Percentiles rank a stretch among this genome's conserved stretches.
Evolutionary conservation across 2,329 filamentous ascomycete genomes (phyloP).

Genomic region (Arthrobotrys musiformis): DNA sequence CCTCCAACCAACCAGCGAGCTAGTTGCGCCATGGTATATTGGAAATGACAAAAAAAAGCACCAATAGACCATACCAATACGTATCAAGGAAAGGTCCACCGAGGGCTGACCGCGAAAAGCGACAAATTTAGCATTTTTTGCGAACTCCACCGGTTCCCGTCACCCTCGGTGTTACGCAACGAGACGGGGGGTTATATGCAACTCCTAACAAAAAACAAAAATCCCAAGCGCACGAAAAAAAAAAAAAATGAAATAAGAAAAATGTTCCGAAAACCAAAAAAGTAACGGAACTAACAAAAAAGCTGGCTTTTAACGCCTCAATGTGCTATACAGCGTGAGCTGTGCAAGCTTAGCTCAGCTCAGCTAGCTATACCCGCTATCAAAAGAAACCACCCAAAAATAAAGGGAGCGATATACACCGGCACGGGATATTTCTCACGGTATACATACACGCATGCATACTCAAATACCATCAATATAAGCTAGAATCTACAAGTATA

Average conservation of each 20-base stretch:
- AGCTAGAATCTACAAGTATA: background rate
- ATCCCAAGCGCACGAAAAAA: background rate
- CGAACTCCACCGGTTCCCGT: background rate
- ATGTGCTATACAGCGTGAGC: background rate
- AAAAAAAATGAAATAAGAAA: background rate
- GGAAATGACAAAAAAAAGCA: background rate
- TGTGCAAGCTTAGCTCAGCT: background rate
- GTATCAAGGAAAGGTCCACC: too few species aligned
- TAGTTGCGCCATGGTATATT: slow-evolving; percentile 7
- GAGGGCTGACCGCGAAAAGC: too few species aligned
- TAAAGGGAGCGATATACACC: slow-evolving; percentile 1
- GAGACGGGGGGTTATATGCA: slow-evolving; percentile 36
- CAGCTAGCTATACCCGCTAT: too few species aligned
- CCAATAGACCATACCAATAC: too few species aligned
- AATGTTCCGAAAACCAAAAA: too few species aligned
- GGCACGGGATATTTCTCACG: slow-evolving; percentile 16
- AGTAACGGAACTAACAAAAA: too few species aligned
- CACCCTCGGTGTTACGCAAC: slow-evolving; percentile 31
- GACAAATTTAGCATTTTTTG: slow-evolving; percentile 8
- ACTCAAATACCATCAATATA: background rate
- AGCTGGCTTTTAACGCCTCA: background rate
- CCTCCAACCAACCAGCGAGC: background rate
- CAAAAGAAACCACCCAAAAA: background rate
- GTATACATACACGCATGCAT: background rate
- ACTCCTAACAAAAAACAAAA: background rate